Conservation (phyloP, 2,329 filamentous ascomycete genomes). For the Stemphylium beticola region DNA sequence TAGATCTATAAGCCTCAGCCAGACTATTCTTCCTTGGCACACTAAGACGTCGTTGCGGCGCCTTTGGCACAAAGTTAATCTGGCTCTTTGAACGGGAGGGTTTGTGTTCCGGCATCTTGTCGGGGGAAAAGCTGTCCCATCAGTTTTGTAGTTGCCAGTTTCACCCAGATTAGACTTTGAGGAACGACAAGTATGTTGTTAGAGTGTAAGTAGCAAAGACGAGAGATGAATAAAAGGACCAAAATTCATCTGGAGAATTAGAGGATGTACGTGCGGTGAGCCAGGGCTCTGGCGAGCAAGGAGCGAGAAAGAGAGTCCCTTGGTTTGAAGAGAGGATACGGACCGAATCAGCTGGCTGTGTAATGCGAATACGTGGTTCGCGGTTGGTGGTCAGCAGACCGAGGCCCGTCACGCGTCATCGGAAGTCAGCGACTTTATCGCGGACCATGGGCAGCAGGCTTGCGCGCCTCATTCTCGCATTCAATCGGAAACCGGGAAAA, state of each 20-base stretch:
- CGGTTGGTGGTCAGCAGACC: slow-evolving; percentile 1
- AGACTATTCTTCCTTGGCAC: background rate
- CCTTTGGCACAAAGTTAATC: slow-evolving; percentile 11
- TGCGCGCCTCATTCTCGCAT: background rate
- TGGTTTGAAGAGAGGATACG: background rate
- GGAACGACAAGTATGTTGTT: background rate
- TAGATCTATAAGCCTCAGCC: slow-evolving; percentile 1
- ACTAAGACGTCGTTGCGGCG: slow-evolving; percentile 1
- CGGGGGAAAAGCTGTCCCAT: background rate
- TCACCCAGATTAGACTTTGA: too few relatives aligned
- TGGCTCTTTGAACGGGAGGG: background rate
- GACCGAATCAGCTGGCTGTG: background rate
- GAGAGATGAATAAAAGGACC: background rate
- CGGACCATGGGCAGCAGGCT: background rate
- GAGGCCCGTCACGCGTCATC: background rate
- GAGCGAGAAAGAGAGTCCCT: too few relatives aligned
- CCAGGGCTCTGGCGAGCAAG: background rate
- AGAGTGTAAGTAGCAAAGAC: background rate
- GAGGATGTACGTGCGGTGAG: background rate
- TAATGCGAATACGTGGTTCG: background rate
- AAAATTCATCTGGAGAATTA: background rate
- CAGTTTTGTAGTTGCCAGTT: background rate
- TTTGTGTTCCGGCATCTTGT: slow-evolving; percentile 2
- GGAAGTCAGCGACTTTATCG: background rate
- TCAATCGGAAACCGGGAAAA: too few relatives aligned